Conservation (phyloP, 495 filamentous ascomycete genomes). For the Xylona heveae region DNA sequence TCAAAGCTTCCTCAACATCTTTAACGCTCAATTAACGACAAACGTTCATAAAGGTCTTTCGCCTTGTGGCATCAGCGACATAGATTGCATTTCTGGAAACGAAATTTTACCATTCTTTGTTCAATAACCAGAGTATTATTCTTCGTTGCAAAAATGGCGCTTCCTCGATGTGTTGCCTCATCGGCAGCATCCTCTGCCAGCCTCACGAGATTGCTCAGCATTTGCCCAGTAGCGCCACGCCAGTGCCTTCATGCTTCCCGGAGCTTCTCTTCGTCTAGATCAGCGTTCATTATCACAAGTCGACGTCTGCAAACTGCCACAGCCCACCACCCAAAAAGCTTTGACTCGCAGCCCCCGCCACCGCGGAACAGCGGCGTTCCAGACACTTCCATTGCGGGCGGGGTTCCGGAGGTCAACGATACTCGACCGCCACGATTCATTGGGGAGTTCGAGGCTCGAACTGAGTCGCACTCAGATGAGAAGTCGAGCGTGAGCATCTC, state of each 20-base stretch:
- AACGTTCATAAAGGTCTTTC: too few species aligned
- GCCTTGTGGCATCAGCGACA: too few species aligned
- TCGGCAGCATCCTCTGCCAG: background rate
- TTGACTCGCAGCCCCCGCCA: slow-evolving; percentile 38
- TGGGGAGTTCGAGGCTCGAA: slow-evolving; percentile 10
- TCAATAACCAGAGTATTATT: too few species aligned
- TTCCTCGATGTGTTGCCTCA: background rate
- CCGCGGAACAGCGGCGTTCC: slow-evolving; percentile 43
- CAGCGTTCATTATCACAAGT: slow-evolving; percentile 30
- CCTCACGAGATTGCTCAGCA: too few species aligned
- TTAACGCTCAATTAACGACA: too few species aligned
- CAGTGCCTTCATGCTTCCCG: slow-evolving; percentile 32
- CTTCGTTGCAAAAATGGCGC: slow-evolving; percentile 1
- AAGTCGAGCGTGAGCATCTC: slow-evolving; percentile 19
- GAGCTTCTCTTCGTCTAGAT: slow-evolving; percentile 38
- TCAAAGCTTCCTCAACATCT: too few species aligned
- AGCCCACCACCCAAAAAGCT: slow-evolving; percentile 53
- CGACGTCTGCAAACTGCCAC: slow-evolving; percentile 51
- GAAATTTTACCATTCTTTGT: too few species aligned
- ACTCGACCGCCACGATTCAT: slow-evolving; percentile 24
- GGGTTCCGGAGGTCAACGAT: slow-evolving; percentile 29
- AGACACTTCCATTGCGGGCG: slow-evolving; percentile 46
- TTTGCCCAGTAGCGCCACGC: slow-evolving; percentile 14
- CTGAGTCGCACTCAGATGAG: slow-evolving; percentile 4
- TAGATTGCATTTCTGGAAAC: too few species aligned